phyloP scores from a whole-genome alignment of 2,329 filamentous ascomycete genomes.

The Pezicula rhizophila region DNA sequence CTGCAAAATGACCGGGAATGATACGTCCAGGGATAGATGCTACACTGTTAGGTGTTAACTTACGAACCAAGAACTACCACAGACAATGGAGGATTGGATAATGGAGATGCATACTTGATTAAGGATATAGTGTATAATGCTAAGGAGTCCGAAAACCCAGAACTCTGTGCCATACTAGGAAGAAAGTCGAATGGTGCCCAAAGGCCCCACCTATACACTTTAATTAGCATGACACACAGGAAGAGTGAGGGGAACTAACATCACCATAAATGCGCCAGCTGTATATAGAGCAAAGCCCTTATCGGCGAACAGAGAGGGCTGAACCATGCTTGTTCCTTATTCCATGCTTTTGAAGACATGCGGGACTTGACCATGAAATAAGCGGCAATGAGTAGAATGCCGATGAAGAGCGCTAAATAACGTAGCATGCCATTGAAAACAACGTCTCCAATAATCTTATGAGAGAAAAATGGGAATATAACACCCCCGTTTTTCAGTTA shows the following conservation, averaged over 20 bases:
- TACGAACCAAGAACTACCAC: background rate
- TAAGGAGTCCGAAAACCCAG: conserved; percentile 38
- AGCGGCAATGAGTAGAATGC: conserved; percentile 50
- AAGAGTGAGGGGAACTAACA: conserved; percentile 23
- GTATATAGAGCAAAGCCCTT: conserved; percentile 57
- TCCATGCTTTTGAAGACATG: conserved; percentile 21
- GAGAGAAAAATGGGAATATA: conserved; percentile 10
- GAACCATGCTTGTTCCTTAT: conserved; percentile 31
- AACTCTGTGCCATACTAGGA: conserved; percentile 25
- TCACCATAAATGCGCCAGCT: conserved; percentile 58
- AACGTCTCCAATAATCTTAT: conserved; percentile 38
- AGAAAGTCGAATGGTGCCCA: conserved; percentile 47
- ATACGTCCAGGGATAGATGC: conserved; percentile 23
- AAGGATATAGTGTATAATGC: conserved; percentile 45
- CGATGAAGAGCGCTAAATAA: conserved; percentile 56
- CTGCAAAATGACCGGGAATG: conserved; percentile 20
- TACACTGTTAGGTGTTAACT: conserved; percentile 3
- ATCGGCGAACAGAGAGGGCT: conserved; percentile 60
- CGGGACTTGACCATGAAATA: conserved; percentile 38
- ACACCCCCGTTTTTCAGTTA: conserved; percentile 2
- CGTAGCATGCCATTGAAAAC: conserved; percentile 56
- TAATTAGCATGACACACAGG: conserved; percentile 11
- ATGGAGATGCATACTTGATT: conserved; percentile 29
- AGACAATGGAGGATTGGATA: no score
- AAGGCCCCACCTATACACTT: conserved; percentile 37